Evolutionary conservation across 768 basidiomycete genomes (phyloP).

Genomic region (Vararia minispora): DNA sequence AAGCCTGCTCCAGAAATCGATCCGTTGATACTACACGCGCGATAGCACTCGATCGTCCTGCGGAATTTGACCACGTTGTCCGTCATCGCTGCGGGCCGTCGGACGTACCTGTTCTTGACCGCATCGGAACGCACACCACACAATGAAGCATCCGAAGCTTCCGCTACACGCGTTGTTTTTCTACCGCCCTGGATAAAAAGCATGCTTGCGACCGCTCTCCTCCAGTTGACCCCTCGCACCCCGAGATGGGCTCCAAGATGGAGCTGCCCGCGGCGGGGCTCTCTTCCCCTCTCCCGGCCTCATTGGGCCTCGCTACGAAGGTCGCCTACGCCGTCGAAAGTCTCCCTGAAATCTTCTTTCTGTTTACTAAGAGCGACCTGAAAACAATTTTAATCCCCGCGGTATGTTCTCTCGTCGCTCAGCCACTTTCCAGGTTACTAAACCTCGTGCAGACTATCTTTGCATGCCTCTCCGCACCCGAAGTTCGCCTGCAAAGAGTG

Average conservation of each 20-base stretch:
- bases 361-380: conserved; percentile 8
- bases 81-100: no score
- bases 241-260: not conserved
- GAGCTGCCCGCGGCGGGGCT: not conserved
- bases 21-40: no score
- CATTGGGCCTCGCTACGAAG: not conserved
- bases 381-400: conserved; percentile 9
- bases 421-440: no score
- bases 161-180: not conserved
- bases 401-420: not conserved
- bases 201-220: no score
- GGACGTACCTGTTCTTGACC: no score
- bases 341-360: conserved; percentile 4
- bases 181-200: no score
- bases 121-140: no score
- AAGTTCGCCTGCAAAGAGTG: not conserved
- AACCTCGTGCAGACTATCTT: conserved; percentile 5
- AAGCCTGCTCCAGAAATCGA: no score
- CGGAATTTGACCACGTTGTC: no score
- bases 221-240: not conserved
- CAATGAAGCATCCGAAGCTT: no score
- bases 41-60: no score
- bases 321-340: not conserved
- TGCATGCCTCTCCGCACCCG: conserved; percentile 4
- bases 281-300: not conserved